Evolutionary conservation across 2,329 filamentous ascomycete species (phyloP), one percentile per base, ranked within the genome.

Genomic region (Scedosporium aurantiacum): DNA sequence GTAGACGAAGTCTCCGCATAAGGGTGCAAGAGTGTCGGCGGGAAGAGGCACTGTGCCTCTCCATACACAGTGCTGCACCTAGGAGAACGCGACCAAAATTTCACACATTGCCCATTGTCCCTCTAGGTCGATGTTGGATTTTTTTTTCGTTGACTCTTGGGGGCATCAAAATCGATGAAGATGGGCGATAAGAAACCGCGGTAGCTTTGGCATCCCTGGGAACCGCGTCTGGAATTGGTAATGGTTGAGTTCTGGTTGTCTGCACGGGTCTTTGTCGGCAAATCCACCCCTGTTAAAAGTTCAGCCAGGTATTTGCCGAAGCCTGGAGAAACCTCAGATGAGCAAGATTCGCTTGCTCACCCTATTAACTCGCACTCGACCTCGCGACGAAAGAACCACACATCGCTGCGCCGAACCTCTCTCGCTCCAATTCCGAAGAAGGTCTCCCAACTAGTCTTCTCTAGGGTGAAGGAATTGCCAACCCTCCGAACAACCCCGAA

Each of bases 231-330:
- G 10, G 23, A 54, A 54, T 54, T 28, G 32, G 32, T 37, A 37
- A 37, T 14, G 8, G 32, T 37, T 10, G 10, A 37, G 32, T 37
- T 37, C 32, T 40, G 25, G 32, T 21, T n/a, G 54, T 32, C 54
- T 25, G 47, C n/a, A 47, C 43, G 58, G 58, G n/a, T 10, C 8
- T 60, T 60, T 28, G n/a, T 60, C 58, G 58, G 58, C 21, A 60
- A 32, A 40, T 32, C 32, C 23, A 10, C 23, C 16, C n/a, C 47
- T 47, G 10, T 40, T 21, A 27, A 6, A 27, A 40, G 18, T 54
- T 28, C 32, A 37, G n/a, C 58, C 58, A 32, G 41, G 12, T 50
- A 60, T 60, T 41, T 55, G 5, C 58, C 58, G 52, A 27, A 23
- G 32, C 12, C 58, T 18, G 18, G 41, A 60, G 47, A 60, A 60